A percentile compares a stretch with the other conserved stretches of the same genome.
These are phyloP conservation scores for Mortierella alpina DNA, from an alignment of 192 early-diverging fungal genomes.

Conservation along the genomic window DNA sequence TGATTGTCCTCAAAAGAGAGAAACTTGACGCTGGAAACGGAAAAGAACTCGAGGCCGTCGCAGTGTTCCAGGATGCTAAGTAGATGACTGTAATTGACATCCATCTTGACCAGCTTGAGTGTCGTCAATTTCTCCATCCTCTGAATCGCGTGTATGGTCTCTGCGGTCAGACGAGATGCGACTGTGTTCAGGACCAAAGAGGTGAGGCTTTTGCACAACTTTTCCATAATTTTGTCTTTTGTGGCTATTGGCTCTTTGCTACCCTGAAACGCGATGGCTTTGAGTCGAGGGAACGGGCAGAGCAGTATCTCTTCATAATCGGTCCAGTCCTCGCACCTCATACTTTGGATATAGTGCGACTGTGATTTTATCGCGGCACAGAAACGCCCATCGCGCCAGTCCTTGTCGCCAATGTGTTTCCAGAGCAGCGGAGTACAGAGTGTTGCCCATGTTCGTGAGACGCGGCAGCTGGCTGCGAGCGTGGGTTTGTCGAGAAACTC, in stretches of 20 bases:
- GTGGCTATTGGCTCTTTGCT: conserved; percentile 15
- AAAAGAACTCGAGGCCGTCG: conserved; percentile 27
- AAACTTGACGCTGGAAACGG: conserved; percentile 18
- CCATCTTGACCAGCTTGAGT: conserved; percentile 27
- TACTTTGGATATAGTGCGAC: conserved; percentile 24
- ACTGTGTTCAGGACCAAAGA: conserved; percentile 27
- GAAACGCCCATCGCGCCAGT: conserved; percentile 32
- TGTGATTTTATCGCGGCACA: conserved; percentile 14
- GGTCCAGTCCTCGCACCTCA: conserved; percentile 37
- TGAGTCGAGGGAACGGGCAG: conserved; percentile 35
- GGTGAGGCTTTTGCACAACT: conserved; percentile 4
- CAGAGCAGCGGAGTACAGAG: conserved; percentile 41
- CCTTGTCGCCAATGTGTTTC: conserved; percentile 39
- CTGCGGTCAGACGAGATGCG: background rate
- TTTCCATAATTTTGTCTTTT: conserved; percentile 20
- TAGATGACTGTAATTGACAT: background rate
- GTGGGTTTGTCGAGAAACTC: conserved; percentile 51
- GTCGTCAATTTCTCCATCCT: conserved; percentile 22
- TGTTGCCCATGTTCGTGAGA: conserved; percentile 25
- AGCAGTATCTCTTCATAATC: conserved; percentile 40
- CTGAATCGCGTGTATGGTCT: conserved; percentile 8
- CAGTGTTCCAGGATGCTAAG: conserved; percentile 18
- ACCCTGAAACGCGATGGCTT: conserved; percentile 22
- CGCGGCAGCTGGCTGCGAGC: conserved; percentile 32
- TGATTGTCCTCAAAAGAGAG: background rate